Conservation (phyloP, 306 rosid species). For the Vigna angularis region DNA sequence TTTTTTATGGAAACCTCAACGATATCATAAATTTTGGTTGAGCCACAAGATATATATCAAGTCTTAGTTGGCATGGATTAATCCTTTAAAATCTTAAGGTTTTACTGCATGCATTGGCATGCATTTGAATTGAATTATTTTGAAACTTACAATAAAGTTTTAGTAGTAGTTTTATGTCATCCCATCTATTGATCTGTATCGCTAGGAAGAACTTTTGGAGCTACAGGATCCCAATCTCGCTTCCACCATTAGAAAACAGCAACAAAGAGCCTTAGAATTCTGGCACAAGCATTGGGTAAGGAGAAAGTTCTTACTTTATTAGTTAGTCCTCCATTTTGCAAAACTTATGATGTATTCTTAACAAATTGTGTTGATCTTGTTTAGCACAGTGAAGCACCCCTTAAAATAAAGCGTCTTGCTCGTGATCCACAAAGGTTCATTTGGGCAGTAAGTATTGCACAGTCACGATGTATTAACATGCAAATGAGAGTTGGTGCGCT, state of each 20-base stretch:
- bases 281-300: constrained; percentile 93
- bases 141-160: constrained; percentile 6
- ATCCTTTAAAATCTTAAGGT: constrained; percentile 8
- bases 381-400: constrained; percentile 84
- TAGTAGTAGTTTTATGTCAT: constrained; percentile 6
- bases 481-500: constrained; percentile 83
- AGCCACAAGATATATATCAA: constrained; percentile 2
- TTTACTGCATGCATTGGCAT: not conserved
- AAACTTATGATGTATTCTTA: constrained; percentile 20
- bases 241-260: constrained; percentile 72
- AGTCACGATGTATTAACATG: constrained; percentile 87
- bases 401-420: constrained; percentile 91
- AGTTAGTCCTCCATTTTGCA: constrained; percentile 27
- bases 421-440: constrained; percentile 77
- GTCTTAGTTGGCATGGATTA: constrained; percentile 13
- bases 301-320: constrained; percentile 36
- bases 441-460: constrained; percentile 93
- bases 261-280: constrained; percentile 69
- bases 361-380: constrained; percentile 41
- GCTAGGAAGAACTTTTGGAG: constrained; percentile 86
- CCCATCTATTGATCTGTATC: constrained; percentile 42
- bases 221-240: constrained; percentile 86
- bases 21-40: constrained; percentile 12
- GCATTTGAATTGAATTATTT: constrained; percentile 18
- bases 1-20: not conserved